Base-by-base conservation (phyloP, 768 basidiomycete genomes). In the Sarcomyxa edulis region DNA sequence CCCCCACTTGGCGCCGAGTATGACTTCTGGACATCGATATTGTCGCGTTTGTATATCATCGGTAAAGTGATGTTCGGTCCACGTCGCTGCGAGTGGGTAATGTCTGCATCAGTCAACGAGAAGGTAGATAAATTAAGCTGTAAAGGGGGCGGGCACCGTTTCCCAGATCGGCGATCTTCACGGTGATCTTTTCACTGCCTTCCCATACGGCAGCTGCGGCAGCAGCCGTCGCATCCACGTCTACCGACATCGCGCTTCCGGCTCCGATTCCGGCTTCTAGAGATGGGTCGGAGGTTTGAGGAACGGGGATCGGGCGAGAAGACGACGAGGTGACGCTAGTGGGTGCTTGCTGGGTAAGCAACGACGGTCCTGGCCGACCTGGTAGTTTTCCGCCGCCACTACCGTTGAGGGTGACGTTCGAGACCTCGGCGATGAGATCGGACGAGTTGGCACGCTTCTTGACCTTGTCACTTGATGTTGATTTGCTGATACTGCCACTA, bases 41-140 rank as follows among this genome's bases (percentile, higher is more conserved):
- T 98, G 96, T 53, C 95, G 67, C 19, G 96, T 99, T 65, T 98
- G 87, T 50, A 97, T 98, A 52, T 97, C 96, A 61, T 99, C 95
- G 29, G 96, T 98, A 48, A 98, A 99, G 56, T 98, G 96, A 48
- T 97, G 89, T 52, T 95, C 88, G 21, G 78, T 78, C 87, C 87
- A 89, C 1, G 87, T 90, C 7, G 87, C 87, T 83, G 49, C 29
- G 34, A 35, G 23, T 32, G 5, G 36, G 32, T 33, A 32, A 30
- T 21, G 19, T 20, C 20, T 27, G 26, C 37, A 26, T 23, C 33
- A 15, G 39, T 6, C 9, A 34, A 40, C n/a, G n/a, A n/a, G n/a
- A 28, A 22, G 40, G 40, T 26, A 19, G 36, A 39, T 35, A 29
- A 34, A 26, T 47, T 8, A 29, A n/a, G n/a, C n/a, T n/a, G n/a